phyloP scores from a whole-genome alignment of 2,329 filamentous ascomycete species.

The Ophiostoma perfectum region DNA sequence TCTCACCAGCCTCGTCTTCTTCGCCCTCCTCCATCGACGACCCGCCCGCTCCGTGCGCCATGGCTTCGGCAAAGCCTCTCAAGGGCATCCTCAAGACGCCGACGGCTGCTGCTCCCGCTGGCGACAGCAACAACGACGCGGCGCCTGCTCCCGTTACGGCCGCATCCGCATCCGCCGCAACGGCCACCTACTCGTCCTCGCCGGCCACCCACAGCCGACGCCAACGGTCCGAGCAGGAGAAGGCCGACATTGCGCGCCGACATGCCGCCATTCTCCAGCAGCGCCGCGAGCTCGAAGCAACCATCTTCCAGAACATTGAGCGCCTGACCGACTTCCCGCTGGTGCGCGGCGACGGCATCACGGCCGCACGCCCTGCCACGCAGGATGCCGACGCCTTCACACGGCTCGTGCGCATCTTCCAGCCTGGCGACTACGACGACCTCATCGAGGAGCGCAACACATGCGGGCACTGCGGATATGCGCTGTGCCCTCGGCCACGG shows the following conservation, averaged over 20 bases:
- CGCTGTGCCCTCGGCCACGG: constrained; percentile 65
- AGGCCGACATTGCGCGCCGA: constrained; percentile 63
- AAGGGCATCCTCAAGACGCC: constrained; percentile 61
- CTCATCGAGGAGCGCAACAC: constrained; percentile 85
- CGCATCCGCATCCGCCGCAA: constrained; percentile 22
- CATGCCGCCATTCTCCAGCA: constrained; percentile 79
- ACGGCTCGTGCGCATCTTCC: constrained; percentile 63
- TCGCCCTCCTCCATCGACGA: background rate
- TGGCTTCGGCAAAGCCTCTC: constrained; percentile 40
- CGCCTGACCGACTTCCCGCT: constrained; percentile 59
- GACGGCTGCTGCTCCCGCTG: constrained; percentile 27
- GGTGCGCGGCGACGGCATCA: constrained; percentile 32
- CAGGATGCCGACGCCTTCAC: constrained; percentile 63
- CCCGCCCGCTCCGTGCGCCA: constrained; percentile 35
- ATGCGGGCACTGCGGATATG: constrained; percentile 75
- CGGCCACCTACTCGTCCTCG: constrained; percentile 24
- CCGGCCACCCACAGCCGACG: constrained; percentile 29
- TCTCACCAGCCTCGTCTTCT: background rate
- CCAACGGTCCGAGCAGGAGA: constrained; percentile 37
- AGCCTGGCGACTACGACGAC: constrained; percentile 83
- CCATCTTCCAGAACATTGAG: constrained; percentile 68
- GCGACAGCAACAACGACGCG: constrained; percentile 28
- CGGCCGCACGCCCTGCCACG: constrained; percentile 46
- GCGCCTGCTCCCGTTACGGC: constrained; percentile 21
- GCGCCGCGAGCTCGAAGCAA: constrained; percentile 69